A percentile compares a stretch with the other conserved stretches of the same genome.
phyloP scores from a whole-genome alignment of 768 basidiomycete genomes.

The Coprinellus micaceus region DNA sequence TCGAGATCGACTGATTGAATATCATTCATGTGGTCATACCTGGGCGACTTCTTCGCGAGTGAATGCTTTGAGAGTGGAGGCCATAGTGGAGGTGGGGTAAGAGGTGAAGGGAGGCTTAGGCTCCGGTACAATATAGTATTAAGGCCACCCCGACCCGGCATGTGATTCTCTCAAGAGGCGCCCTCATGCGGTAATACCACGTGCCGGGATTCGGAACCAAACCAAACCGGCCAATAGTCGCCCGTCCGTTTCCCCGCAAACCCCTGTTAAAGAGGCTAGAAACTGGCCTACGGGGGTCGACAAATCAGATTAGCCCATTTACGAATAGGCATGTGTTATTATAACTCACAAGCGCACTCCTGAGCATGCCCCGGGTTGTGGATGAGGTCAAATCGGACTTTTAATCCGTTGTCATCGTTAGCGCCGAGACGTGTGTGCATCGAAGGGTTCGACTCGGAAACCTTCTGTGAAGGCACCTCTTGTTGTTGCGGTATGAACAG shows the following conservation, averaged over 20 bases:
- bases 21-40: conserved; percentile 23
- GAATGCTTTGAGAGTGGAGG: conserved; percentile 33
- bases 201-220: background rate
- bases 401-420: too few species aligned
- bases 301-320: background rate
- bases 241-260: background rate
- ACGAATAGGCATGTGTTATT: background rate
- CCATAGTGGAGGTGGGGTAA: conserved; percentile 20
- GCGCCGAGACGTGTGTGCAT: too few species aligned
- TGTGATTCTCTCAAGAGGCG: conserved; percentile 11
- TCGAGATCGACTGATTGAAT: background rate
- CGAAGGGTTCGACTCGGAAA: too few species aligned
- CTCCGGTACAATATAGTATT: background rate
- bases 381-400: too few species aligned
- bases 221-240: conserved; percentile 5
- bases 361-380: too few species aligned
- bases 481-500: too few species aligned
- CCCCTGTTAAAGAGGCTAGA: too few species aligned
- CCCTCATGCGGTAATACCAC: conserved; percentile 4
- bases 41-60: conserved; percentile 42
- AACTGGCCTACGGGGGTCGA: too few species aligned
- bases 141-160: conserved; percentile 1
- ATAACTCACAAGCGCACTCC: too few species aligned
- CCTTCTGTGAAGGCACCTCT: too few species aligned
- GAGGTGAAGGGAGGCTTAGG: background rate